These are phyloP conservation scores for Fusarium camptoceras DNA, from an alignment of 2,329 filamentous ascomycete species.

Conservation along the genomic window DNA sequence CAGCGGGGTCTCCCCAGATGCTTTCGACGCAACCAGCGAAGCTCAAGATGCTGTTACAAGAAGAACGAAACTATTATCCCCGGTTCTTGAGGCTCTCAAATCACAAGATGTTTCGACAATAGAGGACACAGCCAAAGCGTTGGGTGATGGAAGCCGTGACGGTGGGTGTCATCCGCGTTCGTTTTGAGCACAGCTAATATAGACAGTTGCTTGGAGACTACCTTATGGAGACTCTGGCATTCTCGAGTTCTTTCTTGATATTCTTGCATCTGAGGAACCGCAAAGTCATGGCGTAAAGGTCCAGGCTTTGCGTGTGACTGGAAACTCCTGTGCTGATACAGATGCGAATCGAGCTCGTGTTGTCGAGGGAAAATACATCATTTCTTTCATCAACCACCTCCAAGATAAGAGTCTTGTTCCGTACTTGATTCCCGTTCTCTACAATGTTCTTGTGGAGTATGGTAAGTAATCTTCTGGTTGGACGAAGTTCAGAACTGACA, in stretches of 20 bases:
- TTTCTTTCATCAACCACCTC: conserved; percentile 62
- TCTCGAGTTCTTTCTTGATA: conserved; percentile 65
- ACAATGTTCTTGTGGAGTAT: conserved; percentile 73
- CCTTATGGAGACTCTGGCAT: conserved; percentile 69
- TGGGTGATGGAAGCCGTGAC: conserved; percentile 67
- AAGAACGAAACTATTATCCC: conserved; percentile 51
- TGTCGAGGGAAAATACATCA: conserved; percentile 61
- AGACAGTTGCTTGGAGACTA: conserved; percentile 65
- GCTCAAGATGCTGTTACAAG: conserved; percentile 35
- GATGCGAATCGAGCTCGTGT: conserved; percentile 71
- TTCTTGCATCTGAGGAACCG: conserved; percentile 54
- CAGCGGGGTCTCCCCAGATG: conserved; percentile 43
- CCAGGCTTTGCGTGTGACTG: conserved; percentile 68
- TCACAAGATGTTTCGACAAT: conserved; percentile 54
- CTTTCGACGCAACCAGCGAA: conserved; percentile 46
- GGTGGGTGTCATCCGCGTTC: conserved; percentile 53
- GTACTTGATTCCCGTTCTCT: conserved; percentile 69
- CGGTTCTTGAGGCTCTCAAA: conserved; percentile 55
- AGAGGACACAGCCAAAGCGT: conserved; percentile 61
- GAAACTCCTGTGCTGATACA: conserved; percentile 73
- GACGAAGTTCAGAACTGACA: conserved; percentile 2
- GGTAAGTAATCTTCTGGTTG: conserved; percentile 54
- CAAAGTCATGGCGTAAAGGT: conserved; percentile 60
- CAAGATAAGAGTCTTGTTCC: conserved; percentile 60
- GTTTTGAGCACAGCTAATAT: neutral